Base-by-base conservation (phyloP, 805 yeast species). In the Brettanomyces sp. region DNA sequence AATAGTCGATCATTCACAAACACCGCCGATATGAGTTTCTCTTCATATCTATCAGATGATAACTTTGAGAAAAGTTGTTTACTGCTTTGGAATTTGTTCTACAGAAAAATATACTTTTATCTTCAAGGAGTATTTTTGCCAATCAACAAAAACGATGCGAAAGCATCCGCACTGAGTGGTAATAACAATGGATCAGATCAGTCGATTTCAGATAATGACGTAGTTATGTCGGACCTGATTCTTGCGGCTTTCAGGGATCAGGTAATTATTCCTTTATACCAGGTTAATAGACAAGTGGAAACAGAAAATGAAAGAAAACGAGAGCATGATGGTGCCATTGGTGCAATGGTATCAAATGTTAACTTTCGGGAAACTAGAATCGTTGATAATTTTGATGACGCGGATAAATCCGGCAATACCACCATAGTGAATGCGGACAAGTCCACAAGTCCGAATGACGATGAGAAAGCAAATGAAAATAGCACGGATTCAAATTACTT, bases 121-220 rank as follows among this genome's bases (percentile, higher is more conserved):
- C 63, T 82, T 18, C 74, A 79, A 48, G 84, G 84, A 0, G 72
- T 79, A 0, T 72, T 83, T 42, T 52, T 80, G 33, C 90, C 90
- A 0, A 55, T 84, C 22, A 80, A 78, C 47, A 55, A 65, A 18
- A 80, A 59, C 28, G 56, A 57, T 0, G 45, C 39, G 2, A 5
- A 8, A 5, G 5, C 25, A 14, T 7, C 25, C 6, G 24, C 13
- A 7, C 13, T 12, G 13, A 2, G n/a, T 12, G 23, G 18, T 3
- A 2, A 12, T 18, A 7, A 14, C 13, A 18, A 37, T 12, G 8
- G 13, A 23, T 2, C 47, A 47, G 37, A 41, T 63, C 22, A 7
- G 7, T 62, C 72, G 1, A 66, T 73, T 2, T 67, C 68, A 42
- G 32, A 9, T 9, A 28, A 28, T 7, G 32, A 28, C 32, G 32